phyloP scores from a whole-genome alignment of 1,284 basidiomycete genomes.

The Somion occarium region DNA sequence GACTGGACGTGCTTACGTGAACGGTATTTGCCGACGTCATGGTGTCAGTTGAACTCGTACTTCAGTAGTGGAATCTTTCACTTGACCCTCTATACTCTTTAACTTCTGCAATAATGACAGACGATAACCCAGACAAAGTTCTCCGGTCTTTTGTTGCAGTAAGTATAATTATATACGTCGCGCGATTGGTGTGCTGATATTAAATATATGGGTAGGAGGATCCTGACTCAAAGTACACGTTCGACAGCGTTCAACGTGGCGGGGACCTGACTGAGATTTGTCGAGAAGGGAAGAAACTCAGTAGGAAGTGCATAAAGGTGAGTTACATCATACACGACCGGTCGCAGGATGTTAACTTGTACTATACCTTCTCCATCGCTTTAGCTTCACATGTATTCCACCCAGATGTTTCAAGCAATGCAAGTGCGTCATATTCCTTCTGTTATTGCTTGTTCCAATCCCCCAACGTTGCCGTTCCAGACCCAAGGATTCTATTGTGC shows the following conservation, averaged over 20 bases:
- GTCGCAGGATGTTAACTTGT: too few relatives aligned
- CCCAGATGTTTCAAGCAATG: constrained; percentile 71
- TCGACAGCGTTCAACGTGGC: constrained; percentile 57
- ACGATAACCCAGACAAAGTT: neutral
- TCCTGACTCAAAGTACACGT: constrained; percentile 49
- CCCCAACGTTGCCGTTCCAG: constrained; percentile 28
- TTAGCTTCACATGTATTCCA: constrained; percentile 67
- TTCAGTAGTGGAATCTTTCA: neutral
- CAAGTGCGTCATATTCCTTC: constrained; percentile 42
- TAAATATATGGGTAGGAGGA: constrained; percentile 35
- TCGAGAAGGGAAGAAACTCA: constrained; percentile 41
- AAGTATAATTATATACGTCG: neutral
- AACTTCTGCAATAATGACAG: neutral
- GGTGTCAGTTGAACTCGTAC: neutral
- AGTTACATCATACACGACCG: too few relatives aligned
- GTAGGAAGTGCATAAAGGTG: constrained; percentile 61
- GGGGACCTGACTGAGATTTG: constrained; percentile 61
- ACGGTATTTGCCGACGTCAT: constrained; percentile 2
- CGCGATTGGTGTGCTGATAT: neutral
- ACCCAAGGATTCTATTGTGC: constrained; percentile 70
- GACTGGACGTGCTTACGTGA: neutral
- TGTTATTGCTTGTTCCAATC: constrained; percentile 6
- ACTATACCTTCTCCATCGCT: neutral
- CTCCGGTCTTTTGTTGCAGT: constrained; percentile 3
- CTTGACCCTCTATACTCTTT: neutral